A percentile compares a stretch with the other conserved stretches of the same genome.
Evolutionary conservation across 441 rosid genomes (phyloP).

Genomic region (Adansonia madagascariensis): DNA sequence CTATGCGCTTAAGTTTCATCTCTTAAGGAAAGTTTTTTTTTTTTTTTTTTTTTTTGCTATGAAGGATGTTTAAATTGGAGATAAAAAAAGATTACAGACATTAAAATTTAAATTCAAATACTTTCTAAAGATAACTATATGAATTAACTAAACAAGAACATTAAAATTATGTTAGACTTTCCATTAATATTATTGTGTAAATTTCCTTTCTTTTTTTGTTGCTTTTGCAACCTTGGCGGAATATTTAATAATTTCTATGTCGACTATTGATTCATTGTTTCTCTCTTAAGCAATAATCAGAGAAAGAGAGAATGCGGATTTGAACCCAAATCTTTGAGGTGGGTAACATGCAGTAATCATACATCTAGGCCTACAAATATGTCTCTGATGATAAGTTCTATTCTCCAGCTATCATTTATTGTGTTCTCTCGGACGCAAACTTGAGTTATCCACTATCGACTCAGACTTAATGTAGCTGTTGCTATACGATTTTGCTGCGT

Average conservation of each 20-base stretch:
- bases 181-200: background rate
- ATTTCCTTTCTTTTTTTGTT: background rate
- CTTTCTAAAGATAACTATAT: too few species aligned
- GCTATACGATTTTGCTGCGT: too few species aligned
- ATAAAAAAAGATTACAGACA: too few species aligned
- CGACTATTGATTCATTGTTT: background rate
- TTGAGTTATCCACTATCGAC: too few species aligned
- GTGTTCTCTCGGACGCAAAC: background rate
- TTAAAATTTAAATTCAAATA: too few species aligned
- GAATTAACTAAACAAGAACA: too few species aligned
- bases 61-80: too few species aligned
- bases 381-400: background rate
- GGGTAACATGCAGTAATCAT: background rate
- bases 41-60: too few species aligned
- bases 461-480: too few species aligned
- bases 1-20: background rate
- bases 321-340: background rate
- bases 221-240: background rate
- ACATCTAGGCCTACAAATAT: background rate
- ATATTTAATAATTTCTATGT: background rate
- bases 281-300: background rate
- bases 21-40: too few species aligned
- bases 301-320: background rate
- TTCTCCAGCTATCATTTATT: background rate
- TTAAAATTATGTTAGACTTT: too few species aligned